A percentile compares a stretch with the other conserved stretches of the same genome.
phyloP scores from a whole-genome alignment of 176 grass and related monocot species.

The Cocos nucifera region DNA sequence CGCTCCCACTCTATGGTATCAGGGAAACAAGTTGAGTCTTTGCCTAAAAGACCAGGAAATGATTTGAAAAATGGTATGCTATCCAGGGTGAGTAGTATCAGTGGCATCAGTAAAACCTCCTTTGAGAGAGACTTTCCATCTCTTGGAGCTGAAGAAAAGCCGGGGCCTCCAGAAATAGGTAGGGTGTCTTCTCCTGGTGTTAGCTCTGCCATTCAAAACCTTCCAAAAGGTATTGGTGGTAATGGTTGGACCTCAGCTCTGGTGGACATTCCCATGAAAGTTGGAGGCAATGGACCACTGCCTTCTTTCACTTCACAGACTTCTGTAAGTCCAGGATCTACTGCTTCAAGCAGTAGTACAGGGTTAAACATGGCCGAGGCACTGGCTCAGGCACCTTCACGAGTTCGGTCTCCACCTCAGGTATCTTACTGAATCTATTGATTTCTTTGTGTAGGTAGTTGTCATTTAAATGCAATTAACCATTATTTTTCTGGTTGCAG shows the following conservation, averaged over 20 bases:
- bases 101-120: slow-evolving; percentile 7
- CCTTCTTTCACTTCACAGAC: not conserved
- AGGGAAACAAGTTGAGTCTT: slow-evolving; percentile 23
- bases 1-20: slow-evolving; percentile 19
- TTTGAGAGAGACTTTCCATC: slow-evolving; percentile 69
- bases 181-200: slow-evolving; percentile 37
- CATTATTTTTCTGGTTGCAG: not conserved
- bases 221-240: slow-evolving; percentile 12
- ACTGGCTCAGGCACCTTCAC: not conserved
- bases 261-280: not conserved
- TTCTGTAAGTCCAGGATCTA: not conserved
- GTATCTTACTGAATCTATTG: not conserved
- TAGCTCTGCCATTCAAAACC: slow-evolving; percentile 42
- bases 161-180: slow-evolving; percentile 26
- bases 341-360: not conserved
- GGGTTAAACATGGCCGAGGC: slow-evolving; percentile 9
- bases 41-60: slow-evolving; percentile 33
- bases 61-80: slow-evolving; percentile 22
- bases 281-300: not conserved
- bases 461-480: not conserved
- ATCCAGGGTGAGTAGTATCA: slow-evolving; percentile 30
- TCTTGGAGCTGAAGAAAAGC: slow-evolving; percentile 48
- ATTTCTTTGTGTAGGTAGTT: too few relatives aligned
- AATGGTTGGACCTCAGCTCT: slow-evolving; percentile 10
- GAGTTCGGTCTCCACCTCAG: not conserved